phyloP scores from a whole-genome alignment of 495 filamentous ascomycete genomes.

The Aeminium ludgeri region DNA sequence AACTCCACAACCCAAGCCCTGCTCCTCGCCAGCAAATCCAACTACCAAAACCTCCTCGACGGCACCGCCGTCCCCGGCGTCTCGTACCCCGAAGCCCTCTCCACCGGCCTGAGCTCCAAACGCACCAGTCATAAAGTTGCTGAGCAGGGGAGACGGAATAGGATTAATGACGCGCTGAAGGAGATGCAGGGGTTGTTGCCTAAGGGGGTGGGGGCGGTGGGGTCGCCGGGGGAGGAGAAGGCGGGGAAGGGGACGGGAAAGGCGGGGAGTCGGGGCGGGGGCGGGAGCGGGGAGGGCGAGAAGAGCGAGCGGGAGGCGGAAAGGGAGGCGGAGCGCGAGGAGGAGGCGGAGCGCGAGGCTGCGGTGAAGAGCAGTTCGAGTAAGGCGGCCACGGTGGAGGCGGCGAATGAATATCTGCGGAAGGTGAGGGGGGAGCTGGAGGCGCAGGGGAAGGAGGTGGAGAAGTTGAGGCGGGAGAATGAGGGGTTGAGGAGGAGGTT shows the following conservation, averaged over 20 bases:
- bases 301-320: no score
- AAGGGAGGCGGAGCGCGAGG: conserved; percentile 25
- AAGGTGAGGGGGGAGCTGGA: conserved; percentile 56
- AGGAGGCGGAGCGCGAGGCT: conserved; percentile 27
- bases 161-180: conserved; percentile 84
- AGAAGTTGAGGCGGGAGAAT: conserved; percentile 45
- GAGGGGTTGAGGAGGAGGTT: conserved; percentile 20
- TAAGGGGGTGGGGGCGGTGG: conserved; percentile 4
- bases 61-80: conserved; percentile 81
- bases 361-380: conserved; percentile 48
- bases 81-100: conserved; percentile 75
- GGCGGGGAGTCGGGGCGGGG: conserved; percentile 26
- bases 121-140: conserved; percentile 95
- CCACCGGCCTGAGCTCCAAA: conserved; percentile 86
- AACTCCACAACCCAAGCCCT: conserved; percentile 64
- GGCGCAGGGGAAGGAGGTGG: conserved; percentile 47
- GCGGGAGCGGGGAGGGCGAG: conserved; percentile 18
- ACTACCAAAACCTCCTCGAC: conserved; percentile 94
- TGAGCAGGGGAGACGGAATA: conserved; percentile 84
- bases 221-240: background rate
- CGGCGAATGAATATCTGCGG: conserved; percentile 91
- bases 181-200: conserved; percentile 81
- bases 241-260: conserved; percentile 7
- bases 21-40: conserved; percentile 81
- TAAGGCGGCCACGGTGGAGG: conserved; percentile 91